These are phyloP conservation scores for Salix purpurea DNA, from an alignment of 345 rosid genomes.

Conservation along the genomic window DNA sequence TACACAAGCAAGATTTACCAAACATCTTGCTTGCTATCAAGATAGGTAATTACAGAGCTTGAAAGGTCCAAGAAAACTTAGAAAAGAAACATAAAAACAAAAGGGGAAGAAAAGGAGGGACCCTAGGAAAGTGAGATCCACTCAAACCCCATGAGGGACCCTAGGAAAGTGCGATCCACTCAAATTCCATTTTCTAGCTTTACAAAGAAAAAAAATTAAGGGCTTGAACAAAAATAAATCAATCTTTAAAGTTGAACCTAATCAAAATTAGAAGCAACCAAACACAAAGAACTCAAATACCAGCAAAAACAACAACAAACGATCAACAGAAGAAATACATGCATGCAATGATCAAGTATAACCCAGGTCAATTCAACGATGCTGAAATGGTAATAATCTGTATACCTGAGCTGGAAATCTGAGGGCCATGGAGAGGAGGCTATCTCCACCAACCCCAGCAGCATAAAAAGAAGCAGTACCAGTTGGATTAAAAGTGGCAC, in stretches of 20 bases:
- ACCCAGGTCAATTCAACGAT: not conserved
- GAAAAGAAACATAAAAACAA: not conserved
- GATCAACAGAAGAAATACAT: not conserved
- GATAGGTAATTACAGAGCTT: not conserved
- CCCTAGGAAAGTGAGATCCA: not conserved
- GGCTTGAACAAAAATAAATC: not conserved
- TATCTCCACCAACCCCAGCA: slow-evolving; percentile 70
- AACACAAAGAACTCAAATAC: not conserved
- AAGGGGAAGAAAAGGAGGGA: not conserved
- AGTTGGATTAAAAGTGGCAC: slow-evolving; percentile 92
- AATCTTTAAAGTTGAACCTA: not conserved
- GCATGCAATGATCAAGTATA: not conserved
- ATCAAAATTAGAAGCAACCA: not conserved
- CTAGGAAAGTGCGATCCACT: not conserved
- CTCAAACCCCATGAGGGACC: too few species aligned
- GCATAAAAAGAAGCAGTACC: slow-evolving; percentile 80
- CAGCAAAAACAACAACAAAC: not conserved
- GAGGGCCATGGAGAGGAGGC: slow-evolving; percentile 76
- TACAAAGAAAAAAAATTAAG: not conserved
- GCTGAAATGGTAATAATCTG: not conserved
- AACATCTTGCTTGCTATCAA: not conserved
- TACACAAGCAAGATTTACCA: not conserved
- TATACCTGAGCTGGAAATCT: slow-evolving; percentile 66
- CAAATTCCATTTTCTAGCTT: not conserved
- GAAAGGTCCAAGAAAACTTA: not conserved